These are phyloP conservation scores for Gnaphalium uliginosum DNA, from an alignment of 129 eudicot genomes.

Conservation along the genomic window DNA sequence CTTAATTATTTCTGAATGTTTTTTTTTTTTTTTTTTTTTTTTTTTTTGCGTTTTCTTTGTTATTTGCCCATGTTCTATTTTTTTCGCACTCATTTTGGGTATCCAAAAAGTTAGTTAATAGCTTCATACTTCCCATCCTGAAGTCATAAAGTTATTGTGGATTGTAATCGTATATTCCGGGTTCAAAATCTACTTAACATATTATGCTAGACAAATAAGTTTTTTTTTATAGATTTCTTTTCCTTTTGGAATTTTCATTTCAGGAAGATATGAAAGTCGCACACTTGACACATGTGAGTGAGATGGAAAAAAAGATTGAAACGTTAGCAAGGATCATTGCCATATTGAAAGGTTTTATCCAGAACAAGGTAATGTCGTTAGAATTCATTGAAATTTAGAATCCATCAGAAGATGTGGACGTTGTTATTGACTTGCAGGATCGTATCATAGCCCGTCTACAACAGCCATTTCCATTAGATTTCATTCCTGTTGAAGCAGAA, in stretches of 20 bases:
- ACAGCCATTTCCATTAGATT: conserved; percentile 83
- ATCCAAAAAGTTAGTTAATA: not conserved
- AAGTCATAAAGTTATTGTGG: not conserved
- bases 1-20: not conserved
- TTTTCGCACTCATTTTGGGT: not conserved
- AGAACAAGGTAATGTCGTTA: conserved; percentile 61
- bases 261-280: conserved; percentile 93
- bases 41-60: conserved; percentile 9
- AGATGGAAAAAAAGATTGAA: conserved; percentile 95
- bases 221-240: not conserved
- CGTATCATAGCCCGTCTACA: conserved; percentile 93
- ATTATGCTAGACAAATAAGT: not conserved
- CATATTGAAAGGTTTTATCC: conserved; percentile 79
- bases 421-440: conserved; percentile 53
- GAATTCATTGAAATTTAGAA: not conserved
- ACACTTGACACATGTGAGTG: conserved; percentile 87
- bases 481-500: conserved; percentile 96
- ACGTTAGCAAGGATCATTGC: conserved; percentile 79
- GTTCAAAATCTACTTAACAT: conserved; percentile 13
- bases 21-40: no score
- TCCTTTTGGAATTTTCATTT: not conserved
- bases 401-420: not conserved
- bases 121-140: not conserved
- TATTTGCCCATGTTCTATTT: not conserved
- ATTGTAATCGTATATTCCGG: not conserved